Evolutionary conservation across 2,329 filamentous ascomycete species (phyloP).

Genomic region (Arthrinium puccinioides): DNA sequence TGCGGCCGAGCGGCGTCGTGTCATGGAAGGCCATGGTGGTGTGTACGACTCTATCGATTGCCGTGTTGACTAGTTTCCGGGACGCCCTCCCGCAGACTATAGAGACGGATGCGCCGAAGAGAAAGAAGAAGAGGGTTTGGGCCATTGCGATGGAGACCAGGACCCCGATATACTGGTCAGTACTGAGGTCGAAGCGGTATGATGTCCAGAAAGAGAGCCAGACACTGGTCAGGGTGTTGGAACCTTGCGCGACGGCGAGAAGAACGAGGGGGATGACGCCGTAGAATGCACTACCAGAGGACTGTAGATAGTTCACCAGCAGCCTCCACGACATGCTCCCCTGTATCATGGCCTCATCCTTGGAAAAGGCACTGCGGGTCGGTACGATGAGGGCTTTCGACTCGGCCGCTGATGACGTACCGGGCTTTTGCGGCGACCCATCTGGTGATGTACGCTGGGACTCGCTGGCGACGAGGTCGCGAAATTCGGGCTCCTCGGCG

Average conservation of each 20-base stretch:
- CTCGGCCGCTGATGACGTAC: constrained; percentile 33
- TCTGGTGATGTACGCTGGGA: constrained; percentile 15
- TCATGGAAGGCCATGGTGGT: constrained; percentile 55
- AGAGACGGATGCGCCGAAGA: neutral
- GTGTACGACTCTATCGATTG: constrained; percentile 39
- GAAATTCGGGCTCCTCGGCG: constrained; percentile 49
- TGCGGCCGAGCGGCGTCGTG: constrained; percentile 41
- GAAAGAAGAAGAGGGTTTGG: neutral
- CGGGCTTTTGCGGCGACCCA: constrained; percentile 35
- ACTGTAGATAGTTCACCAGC: constrained; percentile 55
- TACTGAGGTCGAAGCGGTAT: constrained; percentile 36
- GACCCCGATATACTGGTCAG: neutral
- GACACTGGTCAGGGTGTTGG: constrained; percentile 55
- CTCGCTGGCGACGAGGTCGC: constrained; percentile 38
- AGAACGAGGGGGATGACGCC: constrained; percentile 45
- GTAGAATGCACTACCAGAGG: constrained; percentile 46
- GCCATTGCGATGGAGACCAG: neutral
- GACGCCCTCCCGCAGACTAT: neutral
- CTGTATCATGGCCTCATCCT: constrained; percentile 34
- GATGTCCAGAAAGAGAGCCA: constrained; percentile 65
- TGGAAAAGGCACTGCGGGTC: neutral
- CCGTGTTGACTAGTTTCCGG: constrained; percentile 43
- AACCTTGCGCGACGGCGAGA: constrained; percentile 40
- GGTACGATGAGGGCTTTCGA: constrained; percentile 24
- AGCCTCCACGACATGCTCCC: constrained; percentile 52